These are phyloP conservation scores for Iris macrosiphon DNA, from an alignment of 106 monocot species.

Conservation along the genomic window DNA sequence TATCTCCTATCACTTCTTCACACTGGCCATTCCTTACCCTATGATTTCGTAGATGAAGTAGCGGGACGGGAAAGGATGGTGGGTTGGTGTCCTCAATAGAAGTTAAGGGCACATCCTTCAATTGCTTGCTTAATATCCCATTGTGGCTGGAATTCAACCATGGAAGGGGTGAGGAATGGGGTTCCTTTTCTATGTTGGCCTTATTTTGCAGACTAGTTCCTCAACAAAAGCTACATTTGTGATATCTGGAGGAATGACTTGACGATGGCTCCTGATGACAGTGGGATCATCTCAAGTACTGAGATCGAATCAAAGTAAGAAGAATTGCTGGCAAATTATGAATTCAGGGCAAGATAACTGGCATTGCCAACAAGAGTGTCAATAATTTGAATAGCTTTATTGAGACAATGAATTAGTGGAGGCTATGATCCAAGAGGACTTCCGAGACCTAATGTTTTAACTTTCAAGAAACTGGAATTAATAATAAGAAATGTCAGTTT, in stretches of 20 bases:
- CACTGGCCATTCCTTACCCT: no score
- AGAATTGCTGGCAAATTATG: slow-evolving; percentile 5
- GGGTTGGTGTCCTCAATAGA: slow-evolving; percentile 4
- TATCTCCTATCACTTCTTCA: no score
- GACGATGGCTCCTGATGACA: slow-evolving; percentile 2
- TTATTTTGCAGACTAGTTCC: slow-evolving; percentile 21
- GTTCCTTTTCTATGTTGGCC: slow-evolving; percentile 33
- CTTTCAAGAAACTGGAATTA: no score
- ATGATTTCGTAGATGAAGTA: no score
- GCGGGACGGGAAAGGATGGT: no score
- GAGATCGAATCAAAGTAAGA: slow-evolving; percentile 3
- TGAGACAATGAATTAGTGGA: slow-evolving; percentile 10
- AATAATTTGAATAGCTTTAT: slow-evolving; percentile 13
- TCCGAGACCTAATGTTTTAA: no score
- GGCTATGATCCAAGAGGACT: no score
- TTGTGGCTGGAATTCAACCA: slow-evolving; percentile 26
- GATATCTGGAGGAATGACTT: slow-evolving; percentile 17
- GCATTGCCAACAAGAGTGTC: slow-evolving; percentile 4
- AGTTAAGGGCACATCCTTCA: slow-evolving; percentile 9
- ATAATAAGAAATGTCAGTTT: no score
- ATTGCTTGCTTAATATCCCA: slow-evolving; percentile 17
- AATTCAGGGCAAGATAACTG: slow-evolving; percentile 9
- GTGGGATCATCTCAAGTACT: slow-evolving; percentile 8
- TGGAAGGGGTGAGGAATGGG: no score
- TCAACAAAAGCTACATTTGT: slow-evolving; percentile 24